These are phyloP conservation scores for Sungouiozyma ichnusensis DNA, from an alignment of 805 yeast species.

Conservation along the genomic window DNA sequence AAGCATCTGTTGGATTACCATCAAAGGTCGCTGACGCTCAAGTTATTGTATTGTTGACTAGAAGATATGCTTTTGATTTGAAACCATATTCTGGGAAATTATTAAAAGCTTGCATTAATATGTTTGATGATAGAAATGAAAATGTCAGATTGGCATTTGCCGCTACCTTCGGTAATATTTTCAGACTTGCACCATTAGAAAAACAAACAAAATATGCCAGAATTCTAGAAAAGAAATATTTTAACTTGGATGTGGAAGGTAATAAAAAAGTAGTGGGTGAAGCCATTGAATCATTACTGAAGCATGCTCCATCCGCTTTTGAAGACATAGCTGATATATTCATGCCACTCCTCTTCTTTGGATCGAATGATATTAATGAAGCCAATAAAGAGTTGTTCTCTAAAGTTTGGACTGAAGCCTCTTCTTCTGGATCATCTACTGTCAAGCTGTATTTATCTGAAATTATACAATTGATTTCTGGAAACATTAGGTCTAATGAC, in stretches of 20 bases:
- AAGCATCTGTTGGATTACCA: slow-evolving; percentile 75
- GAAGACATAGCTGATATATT: slow-evolving; percentile 50
- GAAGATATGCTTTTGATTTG: slow-evolving; percentile 40
- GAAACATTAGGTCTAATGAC: slow-evolving; percentile 44
- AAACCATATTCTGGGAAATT: slow-evolving; percentile 52
- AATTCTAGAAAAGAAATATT: slow-evolving; percentile 44
- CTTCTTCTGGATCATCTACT: slow-evolving; percentile 64
- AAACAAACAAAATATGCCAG: slow-evolving; percentile 44
- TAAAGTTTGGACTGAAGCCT: slow-evolving; percentile 66
- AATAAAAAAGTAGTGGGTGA: slow-evolving; percentile 43
- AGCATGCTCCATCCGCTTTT: slow-evolving; percentile 59
- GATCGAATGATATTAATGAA: slow-evolving; percentile 50
- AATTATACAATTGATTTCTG: slow-evolving; percentile 43
- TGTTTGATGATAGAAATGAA: slow-evolving; percentile 59
- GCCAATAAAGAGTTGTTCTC: slow-evolving; percentile 41
- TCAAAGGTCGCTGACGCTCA: slow-evolving; percentile 80
- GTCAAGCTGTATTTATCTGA: slow-evolving; percentile 61
- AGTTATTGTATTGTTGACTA: slow-evolving; percentile 53
- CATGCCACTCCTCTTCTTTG: slow-evolving; percentile 72
- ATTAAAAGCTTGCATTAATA: slow-evolving; percentile 45
- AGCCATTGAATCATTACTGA: slow-evolving; percentile 56
- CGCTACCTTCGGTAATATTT: slow-evolving; percentile 65
- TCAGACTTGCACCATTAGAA: slow-evolving; percentile 48
- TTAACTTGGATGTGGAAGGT: slow-evolving; percentile 38
- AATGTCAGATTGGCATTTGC: slow-evolving; percentile 71